Evolutionary conservation across 768 basidiomycete species (phyloP), one percentile per base, ranked within the genome.

Genomic region (Podaxis sp.): DNA sequence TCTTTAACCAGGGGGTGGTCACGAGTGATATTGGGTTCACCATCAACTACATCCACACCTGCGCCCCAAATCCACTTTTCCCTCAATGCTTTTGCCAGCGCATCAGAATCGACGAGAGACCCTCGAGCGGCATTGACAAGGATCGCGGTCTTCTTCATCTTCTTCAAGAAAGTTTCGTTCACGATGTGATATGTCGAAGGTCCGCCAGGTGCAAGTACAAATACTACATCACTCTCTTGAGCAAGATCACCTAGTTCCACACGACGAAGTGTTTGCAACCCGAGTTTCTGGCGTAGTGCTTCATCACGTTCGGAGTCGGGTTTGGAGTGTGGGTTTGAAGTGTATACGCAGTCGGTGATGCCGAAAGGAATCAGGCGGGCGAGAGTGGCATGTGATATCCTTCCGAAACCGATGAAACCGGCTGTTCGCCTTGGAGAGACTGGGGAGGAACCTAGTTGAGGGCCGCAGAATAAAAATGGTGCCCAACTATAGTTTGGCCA

Each of bases 381-480:
- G 46, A 96, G 83, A 0, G 90, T 91, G 22, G 89, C 89, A 68
- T 95, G 93, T 0, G 95, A 87, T 67, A 99, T 99, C 26, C 96
- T 87, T 5, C 96, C 96, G 68, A 99, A 98, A 12, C 97, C 97
- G 36, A 99, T 80, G 77, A 99, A 97, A 1, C 94, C 95, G 2
- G 88, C 85, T 1, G 88, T 96, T 48, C 88, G 86, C 7, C 72
- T 81, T 2, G 81, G 81, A 6, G 83, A 77, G 15, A 78, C 67
- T 1, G 70, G 61, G 1, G 82, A 80, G 0, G 87, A 75, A 74
- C 89, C 87, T 20, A 92, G 75, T 71, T 95, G 93, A 1, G 86
- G 90, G 0, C 96, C 96, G 66, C 92, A 94, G 67, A 96, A 85
- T 12, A 80, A 76, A 74, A 94, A 95, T 0, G 96, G 96, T 0